Conservation (phyloP, 2,329 filamentous ascomycete genomes). For the Fusarium succisae region DNA sequence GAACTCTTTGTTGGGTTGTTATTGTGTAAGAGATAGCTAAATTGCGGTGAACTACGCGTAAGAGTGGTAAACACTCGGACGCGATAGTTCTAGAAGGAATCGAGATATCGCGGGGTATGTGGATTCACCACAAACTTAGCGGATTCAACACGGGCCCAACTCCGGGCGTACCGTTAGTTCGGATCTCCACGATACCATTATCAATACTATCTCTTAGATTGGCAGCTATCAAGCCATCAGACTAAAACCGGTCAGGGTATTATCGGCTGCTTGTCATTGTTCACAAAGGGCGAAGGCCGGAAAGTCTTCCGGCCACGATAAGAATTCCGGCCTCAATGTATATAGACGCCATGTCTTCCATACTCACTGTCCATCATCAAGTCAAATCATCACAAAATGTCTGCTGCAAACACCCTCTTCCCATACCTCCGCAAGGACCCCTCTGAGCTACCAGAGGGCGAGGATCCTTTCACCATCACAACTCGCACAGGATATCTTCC, state of each 20-base stretch:
- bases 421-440: conserved; percentile 32
- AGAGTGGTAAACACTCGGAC: not conserved
- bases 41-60: not conserved
- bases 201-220: conserved; percentile 20
- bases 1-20: not conserved
- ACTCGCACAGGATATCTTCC: conserved; percentile 31
- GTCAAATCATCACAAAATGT: conserved; percentile 16
- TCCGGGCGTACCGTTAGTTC: conserved; percentile 18
- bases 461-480: conserved; percentile 34
- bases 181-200: conserved; percentile 25
- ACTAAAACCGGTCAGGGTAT: conserved; percentile 15
- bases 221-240: conserved; percentile 6
- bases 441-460: conserved; percentile 25
- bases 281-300: conserved; percentile 24
- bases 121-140: not conserved
- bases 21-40: not conserved
- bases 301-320: conserved; percentile 33
- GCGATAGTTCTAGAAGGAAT: not conserved
- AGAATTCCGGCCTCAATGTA: conserved; percentile 29
- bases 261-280: conserved; percentile 23
- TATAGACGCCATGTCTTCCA: conserved; percentile 11
- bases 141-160: conserved; percentile 2
- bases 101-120: conserved; percentile 15
- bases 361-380: not conserved
- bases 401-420: conserved; percentile 33